Evolutionary conservation across 805 yeast species (phyloP), one percentile per base, ranked within the genome.

Genomic region (Yarrowia sp.): DNA sequence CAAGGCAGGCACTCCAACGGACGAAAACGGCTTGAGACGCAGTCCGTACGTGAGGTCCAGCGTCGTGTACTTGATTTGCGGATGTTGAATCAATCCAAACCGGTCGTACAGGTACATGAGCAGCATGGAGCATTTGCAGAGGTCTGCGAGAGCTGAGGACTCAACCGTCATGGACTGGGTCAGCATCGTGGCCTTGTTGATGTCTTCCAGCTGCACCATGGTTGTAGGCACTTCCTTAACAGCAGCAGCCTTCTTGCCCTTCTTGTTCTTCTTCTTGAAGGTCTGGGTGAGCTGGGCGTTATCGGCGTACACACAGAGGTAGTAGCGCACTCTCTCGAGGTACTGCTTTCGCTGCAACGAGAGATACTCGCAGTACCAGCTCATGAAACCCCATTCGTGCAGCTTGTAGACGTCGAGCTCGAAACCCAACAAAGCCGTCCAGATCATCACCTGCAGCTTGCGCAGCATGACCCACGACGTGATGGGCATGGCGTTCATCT

Each of bases 21-120:
- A 84, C 26, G 89, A 85, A 79, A 89, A 91, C 4, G 95, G 87
- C 76, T 91, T 92, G 84, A 91, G 83, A 72, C 97, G 84, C 56
- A 92, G 79, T 10, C 82, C 78, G 74, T 83, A 87, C 16, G 84
- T 75, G 45, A 80, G 71, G 56, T 79, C 79, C 1, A 73, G 70
- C 4, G 72, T 45, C 2, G 77, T 67, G 56, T 63, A 63, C 50
- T 63, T 63, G 67, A 67, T 66, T 68, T 22, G 52, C 14, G 48
- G 70, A n/a, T 40, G 59, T n/a, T 36, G 61, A 22, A 40, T 26
- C 43, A 67, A 16, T 2, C 49, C 68, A 16, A 36, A 43, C 22
- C 56, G 56, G 32, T 63, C 67, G 40, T 63, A 63, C 15, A 63
- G 40, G 45, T 63, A 63, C 45, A 49, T 26, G n/a, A 63, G 38